These are phyloP conservation scores for Podospora australis DNA, from an alignment of 495 filamentous ascomycete genomes.

Conservation along the genomic window DNA sequence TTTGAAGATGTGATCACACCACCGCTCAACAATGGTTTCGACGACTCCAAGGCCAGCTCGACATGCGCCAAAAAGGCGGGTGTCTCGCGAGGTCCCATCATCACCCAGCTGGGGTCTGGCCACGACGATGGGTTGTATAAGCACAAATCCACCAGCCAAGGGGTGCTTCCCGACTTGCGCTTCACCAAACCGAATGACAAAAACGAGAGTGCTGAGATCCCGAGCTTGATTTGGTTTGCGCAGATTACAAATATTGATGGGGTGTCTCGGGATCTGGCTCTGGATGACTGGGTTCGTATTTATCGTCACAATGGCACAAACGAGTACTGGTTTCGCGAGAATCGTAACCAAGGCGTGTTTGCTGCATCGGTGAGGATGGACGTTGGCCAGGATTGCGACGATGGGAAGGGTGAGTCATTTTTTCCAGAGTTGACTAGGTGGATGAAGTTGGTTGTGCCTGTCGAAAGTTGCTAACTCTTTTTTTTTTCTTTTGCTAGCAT, in stretches of 20 bases:
- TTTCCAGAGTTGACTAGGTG: no score
- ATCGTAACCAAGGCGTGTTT: no score
- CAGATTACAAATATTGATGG: not conserved
- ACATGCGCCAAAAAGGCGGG: not conserved
- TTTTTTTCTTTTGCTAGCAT: no score
- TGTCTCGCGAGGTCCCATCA: not conserved
- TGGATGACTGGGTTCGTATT: not conserved
- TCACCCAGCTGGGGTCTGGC: not conserved
- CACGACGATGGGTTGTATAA: conserved; percentile 5
- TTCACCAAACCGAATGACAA: not conserved
- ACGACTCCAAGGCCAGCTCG: not conserved
- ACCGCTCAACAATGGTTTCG: not conserved
- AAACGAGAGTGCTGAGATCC: not conserved
- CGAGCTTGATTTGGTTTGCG: not conserved
- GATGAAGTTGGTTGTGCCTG: no score
- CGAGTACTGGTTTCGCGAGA: no score
- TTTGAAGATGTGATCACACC: conserved; percentile 1
- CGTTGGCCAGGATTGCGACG: no score
- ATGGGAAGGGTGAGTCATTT: no score
- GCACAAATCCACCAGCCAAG: not conserved
- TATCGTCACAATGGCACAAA: no score
- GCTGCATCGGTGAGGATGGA: no score
- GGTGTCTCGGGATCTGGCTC: not conserved
- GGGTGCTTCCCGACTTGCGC: not conserved
- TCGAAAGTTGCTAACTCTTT: no score